Evolutionary conservation across 192 early-diverging fungal species (phyloP).

Genomic region (Phycomyces blakesleeanus): DNA sequence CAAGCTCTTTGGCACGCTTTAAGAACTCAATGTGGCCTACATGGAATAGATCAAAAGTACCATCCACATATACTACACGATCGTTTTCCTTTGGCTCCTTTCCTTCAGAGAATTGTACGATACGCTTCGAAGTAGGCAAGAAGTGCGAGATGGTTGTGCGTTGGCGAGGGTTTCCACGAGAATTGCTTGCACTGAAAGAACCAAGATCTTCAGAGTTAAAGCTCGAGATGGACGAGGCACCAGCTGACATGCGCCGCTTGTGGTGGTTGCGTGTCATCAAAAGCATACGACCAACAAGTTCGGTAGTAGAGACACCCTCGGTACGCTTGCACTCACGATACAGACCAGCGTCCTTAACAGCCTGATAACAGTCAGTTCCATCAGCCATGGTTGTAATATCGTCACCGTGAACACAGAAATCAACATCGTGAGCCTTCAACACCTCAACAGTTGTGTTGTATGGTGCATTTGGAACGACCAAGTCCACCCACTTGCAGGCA

Average conservation of each 20-base stretch:
- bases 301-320: constrained; percentile 94
- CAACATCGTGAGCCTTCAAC: constrained; percentile 83
- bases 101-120: constrained; percentile 89
- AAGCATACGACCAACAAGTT: constrained; percentile 94
- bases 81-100: constrained; percentile 72
- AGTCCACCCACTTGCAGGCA: constrained; percentile 96
- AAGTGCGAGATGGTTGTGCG: constrained; percentile 78
- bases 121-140: constrained; percentile 79
- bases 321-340: constrained; percentile 97
- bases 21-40: constrained; percentile 90
- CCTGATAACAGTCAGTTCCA: constrained; percentile 94
- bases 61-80: constrained; percentile 91
- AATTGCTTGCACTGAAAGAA: constrained; percentile 48
- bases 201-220: constrained; percentile 60
- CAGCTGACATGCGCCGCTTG: constrained; percentile 44
- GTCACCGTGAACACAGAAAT: constrained; percentile 96
- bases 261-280: constrained; percentile 88
- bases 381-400: constrained; percentile 96
- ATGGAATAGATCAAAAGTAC: constrained; percentile 95
- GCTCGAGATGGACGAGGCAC: constrained; percentile 44
- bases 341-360: constrained; percentile 90
- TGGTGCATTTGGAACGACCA: constrained; percentile 88
- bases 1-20: constrained; percentile 74
- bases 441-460: constrained; percentile 86
- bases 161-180: constrained; percentile 21